Conservation (phyloP, 192 early-diverging fungal genomes). For the Coemansia sp. region DNA sequence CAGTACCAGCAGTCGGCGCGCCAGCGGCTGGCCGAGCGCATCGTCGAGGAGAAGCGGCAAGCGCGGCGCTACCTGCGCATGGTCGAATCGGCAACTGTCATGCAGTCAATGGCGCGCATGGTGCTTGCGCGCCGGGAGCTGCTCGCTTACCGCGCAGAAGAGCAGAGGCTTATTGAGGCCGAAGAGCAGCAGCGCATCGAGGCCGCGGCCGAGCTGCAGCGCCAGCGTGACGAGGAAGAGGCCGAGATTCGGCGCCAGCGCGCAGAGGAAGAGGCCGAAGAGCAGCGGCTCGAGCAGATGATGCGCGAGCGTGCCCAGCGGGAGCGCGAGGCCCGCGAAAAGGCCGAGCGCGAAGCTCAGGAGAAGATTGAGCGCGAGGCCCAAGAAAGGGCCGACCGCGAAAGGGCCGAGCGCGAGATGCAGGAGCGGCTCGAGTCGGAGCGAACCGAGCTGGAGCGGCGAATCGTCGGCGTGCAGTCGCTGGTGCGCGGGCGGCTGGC, state of each 20-base stretch:
- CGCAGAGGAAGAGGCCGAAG: conserved; percentile 8
- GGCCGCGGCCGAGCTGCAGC: not conserved
- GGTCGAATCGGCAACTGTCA: conserved; percentile 46
- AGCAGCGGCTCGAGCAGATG: conserved; percentile 10
- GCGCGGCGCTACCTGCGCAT: conserved; percentile 56
- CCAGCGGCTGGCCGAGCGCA: conserved; percentile 52
- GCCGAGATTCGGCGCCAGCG: not conserved
- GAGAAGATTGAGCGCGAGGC: not conserved
- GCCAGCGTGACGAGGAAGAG: conserved; percentile 20
- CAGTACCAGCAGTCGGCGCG: conserved; percentile 51
- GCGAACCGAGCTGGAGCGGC: conserved; percentile 45
- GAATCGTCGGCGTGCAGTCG: conserved; percentile 56
- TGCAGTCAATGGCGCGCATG: conserved; percentile 61
- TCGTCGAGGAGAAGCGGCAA: conserved; percentile 51
- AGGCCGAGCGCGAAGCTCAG: not conserved
- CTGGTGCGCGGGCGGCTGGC: conserved; percentile 58
- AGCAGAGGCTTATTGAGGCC: conserved; percentile 5
- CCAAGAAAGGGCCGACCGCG: conserved; percentile 11
- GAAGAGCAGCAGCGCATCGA: not conserved
- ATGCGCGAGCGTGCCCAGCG: conserved; percentile 2
- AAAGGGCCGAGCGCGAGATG: conserved; percentile 28
- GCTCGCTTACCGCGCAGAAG: conserved; percentile 11
- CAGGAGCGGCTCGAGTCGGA: conserved; percentile 33
- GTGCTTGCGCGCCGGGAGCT: conserved; percentile 52
- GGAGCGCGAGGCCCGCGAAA: conserved; percentile 29